These are phyloP conservation scores for Xylaria sp. DNA, from an alignment of 2,329 filamentous ascomycete species.

Conservation along the genomic window DNA sequence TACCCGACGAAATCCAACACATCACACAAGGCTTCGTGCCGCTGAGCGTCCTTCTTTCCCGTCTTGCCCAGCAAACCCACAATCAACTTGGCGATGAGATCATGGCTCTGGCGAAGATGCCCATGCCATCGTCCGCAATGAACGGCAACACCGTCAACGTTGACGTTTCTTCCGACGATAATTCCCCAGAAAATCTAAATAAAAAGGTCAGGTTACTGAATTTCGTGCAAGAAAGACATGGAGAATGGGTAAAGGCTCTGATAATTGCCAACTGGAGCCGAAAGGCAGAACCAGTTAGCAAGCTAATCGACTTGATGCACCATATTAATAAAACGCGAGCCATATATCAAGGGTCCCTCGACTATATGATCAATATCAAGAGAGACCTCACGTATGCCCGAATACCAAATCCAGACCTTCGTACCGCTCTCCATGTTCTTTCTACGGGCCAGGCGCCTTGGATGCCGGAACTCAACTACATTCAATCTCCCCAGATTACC, in stretches of 20 bases:
- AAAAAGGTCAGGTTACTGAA: conserved; percentile 82
- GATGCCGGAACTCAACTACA: conserved; percentile 85
- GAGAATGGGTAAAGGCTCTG: conserved; percentile 91
- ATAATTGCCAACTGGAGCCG: conserved; percentile 92
- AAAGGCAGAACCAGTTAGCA: conserved; percentile 80
- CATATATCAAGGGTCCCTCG: conserved; percentile 68
- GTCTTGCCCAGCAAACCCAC: conserved; percentile 85
- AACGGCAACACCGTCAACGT: conserved; percentile 62
- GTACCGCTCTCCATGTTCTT: conserved; percentile 86
- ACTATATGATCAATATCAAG: conserved; percentile 76
- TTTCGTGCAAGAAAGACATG: conserved; percentile 82
- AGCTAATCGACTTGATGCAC: conserved; percentile 85
- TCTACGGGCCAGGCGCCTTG: conserved; percentile 80
- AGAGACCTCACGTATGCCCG: conserved; percentile 76
- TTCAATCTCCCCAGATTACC: conserved; percentile 76
- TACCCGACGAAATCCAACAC: conserved; percentile 72
- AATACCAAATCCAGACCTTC: conserved; percentile 88
- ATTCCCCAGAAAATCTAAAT: conserved; percentile 70
- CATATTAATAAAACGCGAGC: conserved; percentile 74
- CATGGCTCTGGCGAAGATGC: conserved; percentile 74
- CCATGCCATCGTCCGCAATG: conserved; percentile 62
- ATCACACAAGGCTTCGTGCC: conserved; percentile 81
- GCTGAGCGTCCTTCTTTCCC: conserved; percentile 77
- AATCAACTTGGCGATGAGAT: conserved; percentile 79
- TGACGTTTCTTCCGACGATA: conserved; percentile 61